phyloP scores from a whole-genome alignment of 164 flowering plant genomes.

The Vitis rotundifolia region DNA sequence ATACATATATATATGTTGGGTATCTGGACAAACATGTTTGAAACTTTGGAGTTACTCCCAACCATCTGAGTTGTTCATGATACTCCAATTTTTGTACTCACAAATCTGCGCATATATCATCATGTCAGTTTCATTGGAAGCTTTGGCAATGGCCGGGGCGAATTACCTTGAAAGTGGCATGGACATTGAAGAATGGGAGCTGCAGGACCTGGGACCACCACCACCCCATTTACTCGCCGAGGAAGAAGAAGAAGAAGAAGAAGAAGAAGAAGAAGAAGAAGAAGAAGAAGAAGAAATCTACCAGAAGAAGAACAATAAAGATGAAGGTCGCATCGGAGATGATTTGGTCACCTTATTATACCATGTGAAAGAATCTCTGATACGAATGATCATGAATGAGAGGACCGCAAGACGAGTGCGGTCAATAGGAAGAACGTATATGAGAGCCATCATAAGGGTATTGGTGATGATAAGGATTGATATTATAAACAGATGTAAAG shows the following conservation, averaged over 20 bases:
- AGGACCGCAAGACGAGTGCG: not conserved
- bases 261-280: not conserved
- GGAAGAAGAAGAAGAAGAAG: conserved; percentile 13
- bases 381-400: not conserved
- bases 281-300: not conserved
- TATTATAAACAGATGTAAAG: not conserved
- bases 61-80: no score
- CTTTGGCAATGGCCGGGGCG: conserved; percentile 42
- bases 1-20: no score
- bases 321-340: not conserved
- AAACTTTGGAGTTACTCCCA: no score
- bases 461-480: not conserved
- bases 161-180: conserved; percentile 15
- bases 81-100: no score
- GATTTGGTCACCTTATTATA: no score
- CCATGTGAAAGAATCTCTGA: no score
- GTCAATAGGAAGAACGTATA: not conserved
- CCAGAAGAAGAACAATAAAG: not conserved
- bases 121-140: conserved; percentile 32
- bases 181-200: conserved; percentile 28
- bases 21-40: no score
- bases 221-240: conserved; percentile 24
- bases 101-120: not conserved
- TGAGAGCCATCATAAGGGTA: not conserved
- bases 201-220: conserved; percentile 2